Evolutionary conservation across 805 yeast genomes (phyloP).

Genomic region (Lipomyces orientalis): DNA sequence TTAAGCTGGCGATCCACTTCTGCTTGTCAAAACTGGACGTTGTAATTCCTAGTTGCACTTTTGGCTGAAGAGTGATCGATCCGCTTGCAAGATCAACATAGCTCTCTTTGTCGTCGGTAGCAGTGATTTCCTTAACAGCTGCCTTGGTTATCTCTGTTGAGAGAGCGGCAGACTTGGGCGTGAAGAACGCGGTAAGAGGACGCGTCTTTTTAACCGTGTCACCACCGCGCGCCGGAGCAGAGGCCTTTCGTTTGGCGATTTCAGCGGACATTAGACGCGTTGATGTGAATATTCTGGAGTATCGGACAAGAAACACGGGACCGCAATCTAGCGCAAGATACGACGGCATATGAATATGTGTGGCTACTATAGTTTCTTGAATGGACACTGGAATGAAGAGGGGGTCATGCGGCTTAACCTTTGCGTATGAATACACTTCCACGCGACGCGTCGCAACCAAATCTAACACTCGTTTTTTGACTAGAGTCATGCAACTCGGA

Average conservation of each 20-base stretch:
- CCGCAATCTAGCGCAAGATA: neutral
- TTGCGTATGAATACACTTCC: no score
- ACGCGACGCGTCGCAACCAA: no score
- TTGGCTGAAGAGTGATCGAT: neutral
- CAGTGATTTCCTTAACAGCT: neutral
- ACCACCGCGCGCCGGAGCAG: neutral
- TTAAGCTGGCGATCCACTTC: conserved; percentile 57
- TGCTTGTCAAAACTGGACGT: conserved; percentile 52
- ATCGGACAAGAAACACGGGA: neutral
- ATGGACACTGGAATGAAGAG: neutral
- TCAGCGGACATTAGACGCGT: conserved; percentile 7
- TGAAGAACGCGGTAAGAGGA: conserved; percentile 28
- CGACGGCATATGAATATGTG: neutral
- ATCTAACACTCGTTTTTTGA: no score
- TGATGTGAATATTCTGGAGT: neutral
- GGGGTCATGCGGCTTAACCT: neutral
- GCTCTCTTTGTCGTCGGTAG: neutral
- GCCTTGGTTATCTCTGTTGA: conserved; percentile 6
- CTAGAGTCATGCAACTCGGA: no score
- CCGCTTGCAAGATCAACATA: neutral
- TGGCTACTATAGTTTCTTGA: neutral
- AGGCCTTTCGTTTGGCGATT: conserved; percentile 24
- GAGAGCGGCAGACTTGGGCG: neutral
- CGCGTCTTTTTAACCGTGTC: conserved; percentile 21
- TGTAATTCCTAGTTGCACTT: neutral